A percentile compares a stretch with the other conserved stretches of the same genome.
Conservation (phyloP, 2,329 filamentous ascomycete genomes). For the Ciborinia camelliae region DNA sequence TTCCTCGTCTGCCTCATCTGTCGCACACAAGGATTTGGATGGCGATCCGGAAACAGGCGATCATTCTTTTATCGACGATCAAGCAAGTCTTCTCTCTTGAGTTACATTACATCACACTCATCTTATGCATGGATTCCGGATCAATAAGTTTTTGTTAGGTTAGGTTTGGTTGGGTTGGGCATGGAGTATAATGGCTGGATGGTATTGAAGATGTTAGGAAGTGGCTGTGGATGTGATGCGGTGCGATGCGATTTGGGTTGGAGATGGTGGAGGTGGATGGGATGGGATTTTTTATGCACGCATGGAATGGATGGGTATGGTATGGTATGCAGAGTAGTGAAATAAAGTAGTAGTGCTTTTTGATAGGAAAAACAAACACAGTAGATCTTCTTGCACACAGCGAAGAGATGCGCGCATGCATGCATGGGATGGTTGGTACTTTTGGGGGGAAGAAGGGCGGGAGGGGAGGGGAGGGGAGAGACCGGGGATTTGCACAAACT, state of each 20-base stretch:
- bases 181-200: conserved; percentile 13
- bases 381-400: too few relatives aligned
- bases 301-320: background rate
- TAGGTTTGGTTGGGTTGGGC: conserved; percentile 1
- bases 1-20: background rate
- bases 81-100: conserved; percentile 35
- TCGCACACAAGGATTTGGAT: conserved; percentile 17
- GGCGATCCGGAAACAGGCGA: conserved; percentile 20
- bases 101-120: background rate
- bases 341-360: background rate
- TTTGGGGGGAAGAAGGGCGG: background rate
- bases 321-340: background rate
- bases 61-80: conserved; percentile 31
- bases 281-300: too few relatives aligned
- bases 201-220: background rate
- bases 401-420: background rate
- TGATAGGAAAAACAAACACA: conserved; percentile 14
- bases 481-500: too few relatives aligned
- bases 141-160: background rate
- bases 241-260: background rate
- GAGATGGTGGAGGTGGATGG: background rate
- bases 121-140: conserved; percentile 2
- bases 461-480: too few relatives aligned
- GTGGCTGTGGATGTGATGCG: background rate
- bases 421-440: background rate